A percentile compares a stretch with the other conserved stretches of the same genome.
phyloP scores from a whole-genome alignment of 768 basidiomycete genomes.

The Calvatia gigantea region DNA sequence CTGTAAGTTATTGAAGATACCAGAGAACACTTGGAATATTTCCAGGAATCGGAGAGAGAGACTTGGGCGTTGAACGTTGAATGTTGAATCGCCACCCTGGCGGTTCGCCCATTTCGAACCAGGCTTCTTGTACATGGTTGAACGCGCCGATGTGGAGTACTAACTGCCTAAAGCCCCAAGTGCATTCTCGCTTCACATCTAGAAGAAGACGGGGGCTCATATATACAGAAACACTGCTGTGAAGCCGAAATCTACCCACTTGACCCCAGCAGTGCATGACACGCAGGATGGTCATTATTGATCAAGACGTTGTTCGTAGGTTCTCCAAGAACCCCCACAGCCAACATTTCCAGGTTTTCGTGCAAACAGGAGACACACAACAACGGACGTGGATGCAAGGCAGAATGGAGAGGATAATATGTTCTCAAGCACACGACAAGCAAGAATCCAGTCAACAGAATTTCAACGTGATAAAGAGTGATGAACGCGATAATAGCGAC shows the following conservation, averaged over 20 bases:
- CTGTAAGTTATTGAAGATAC: slow-evolving; percentile 83
- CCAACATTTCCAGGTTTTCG: slow-evolving; percentile 73
- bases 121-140: slow-evolving; percentile 95
- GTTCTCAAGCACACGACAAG: too few species aligned
- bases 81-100: too few species aligned
- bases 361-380: slow-evolving; percentile 82
- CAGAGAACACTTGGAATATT: slow-evolving; percentile 79
- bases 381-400: too few species aligned
- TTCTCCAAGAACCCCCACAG: slow-evolving; percentile 71
- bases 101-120: slow-evolving; percentile 85
- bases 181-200: slow-evolving; percentile 35
- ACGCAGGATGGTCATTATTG: slow-evolving; percentile 91
- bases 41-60: slow-evolving; percentile 90
- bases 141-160: slow-evolving; percentile 93
- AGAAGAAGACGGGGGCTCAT: background rate
- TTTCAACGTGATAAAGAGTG: too few species aligned
- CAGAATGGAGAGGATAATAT: too few species aligned
- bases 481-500: too few species aligned
- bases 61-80: slow-evolving; percentile 95
- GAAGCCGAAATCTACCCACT: slow-evolving; percentile 95
- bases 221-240: slow-evolving; percentile 78
- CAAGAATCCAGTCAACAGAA: too few species aligned
- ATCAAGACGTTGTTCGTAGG: slow-evolving; percentile 97
- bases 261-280: slow-evolving; percentile 98
- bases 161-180: slow-evolving; percentile 83